Conservation (phyloP, 768 basidiomycete species). For the Rhodotorula toruloides region DNA sequence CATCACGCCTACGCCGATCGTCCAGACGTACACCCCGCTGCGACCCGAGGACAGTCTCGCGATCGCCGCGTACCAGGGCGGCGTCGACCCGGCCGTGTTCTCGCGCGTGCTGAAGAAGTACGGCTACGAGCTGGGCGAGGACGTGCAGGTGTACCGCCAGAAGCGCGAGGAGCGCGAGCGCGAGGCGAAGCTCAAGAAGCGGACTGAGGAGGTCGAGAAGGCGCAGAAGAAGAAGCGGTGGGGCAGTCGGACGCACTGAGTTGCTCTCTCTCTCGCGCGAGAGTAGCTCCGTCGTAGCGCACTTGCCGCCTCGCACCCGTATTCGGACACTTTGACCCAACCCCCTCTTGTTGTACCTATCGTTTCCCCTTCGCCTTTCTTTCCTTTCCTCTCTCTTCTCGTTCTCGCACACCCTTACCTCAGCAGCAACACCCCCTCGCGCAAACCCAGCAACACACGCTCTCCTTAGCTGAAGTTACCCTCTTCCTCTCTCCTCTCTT, state of each 20-base stretch:
- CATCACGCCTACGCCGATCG: slow-evolving; percentile 1
- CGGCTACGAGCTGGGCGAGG: slow-evolving; percentile 14
- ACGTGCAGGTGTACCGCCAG: slow-evolving; percentile 2
- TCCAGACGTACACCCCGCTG: neutral
- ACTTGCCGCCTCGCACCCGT: too few species aligned
- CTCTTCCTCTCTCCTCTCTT: too few species aligned
- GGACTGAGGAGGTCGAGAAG: neutral
- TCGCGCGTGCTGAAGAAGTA: slow-evolving; percentile 2
- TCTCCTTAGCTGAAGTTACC: too few species aligned
- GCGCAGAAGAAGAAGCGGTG: neutral
- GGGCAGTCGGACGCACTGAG: neutral
- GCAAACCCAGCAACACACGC: too few species aligned
- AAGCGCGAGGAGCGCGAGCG: slow-evolving; percentile 1
- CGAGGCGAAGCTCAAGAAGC: neutral
- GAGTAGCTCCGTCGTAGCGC: too few species aligned
- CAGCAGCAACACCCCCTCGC: too few species aligned
- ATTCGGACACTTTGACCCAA: too few species aligned
- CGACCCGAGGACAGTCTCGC: slow-evolving; percentile 6
- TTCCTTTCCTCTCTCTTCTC: neutral
- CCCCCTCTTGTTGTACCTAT: too few species aligned
- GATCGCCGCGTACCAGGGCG: slow-evolving; percentile 11
- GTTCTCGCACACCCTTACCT: too few species aligned
- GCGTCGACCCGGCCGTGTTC: slow-evolving; percentile 11
- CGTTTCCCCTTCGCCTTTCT: neutral
- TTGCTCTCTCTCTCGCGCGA: neutral